Evolutionary conservation across 2,329 filamentous ascomycete species (phyloP).

Genomic region (Cadophora malorum): DNA sequence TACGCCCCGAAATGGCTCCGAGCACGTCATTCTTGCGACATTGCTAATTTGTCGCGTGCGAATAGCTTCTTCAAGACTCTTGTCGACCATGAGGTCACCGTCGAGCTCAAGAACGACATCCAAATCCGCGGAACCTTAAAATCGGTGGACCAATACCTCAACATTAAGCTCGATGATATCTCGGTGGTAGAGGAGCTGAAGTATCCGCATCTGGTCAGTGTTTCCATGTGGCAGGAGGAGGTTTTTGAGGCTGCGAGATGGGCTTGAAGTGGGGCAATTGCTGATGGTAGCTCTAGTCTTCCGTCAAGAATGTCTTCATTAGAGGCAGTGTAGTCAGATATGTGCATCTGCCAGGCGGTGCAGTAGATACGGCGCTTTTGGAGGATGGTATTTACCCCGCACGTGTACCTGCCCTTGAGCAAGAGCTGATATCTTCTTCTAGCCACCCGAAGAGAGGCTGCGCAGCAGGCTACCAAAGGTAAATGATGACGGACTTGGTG

Average conservation of each 20-base stretch:
- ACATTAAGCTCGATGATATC: conserved; percentile 98
- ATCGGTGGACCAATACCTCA: conserved; percentile 97
- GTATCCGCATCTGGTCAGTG: conserved; percentile 85
- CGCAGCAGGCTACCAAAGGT: conserved; percentile 56
- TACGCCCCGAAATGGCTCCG: conserved; percentile 6
- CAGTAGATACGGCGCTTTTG: conserved; percentile 72
- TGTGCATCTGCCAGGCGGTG: conserved; percentile 70
- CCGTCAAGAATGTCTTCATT: conserved; percentile 80
- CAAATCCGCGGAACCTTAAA: conserved; percentile 95
- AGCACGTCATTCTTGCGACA: background rate
- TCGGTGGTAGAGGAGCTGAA: conserved; percentile 90
- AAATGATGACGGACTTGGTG: conserved; percentile 46
- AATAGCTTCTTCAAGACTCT: conserved; percentile 97
- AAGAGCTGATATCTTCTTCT: conserved; percentile 27
- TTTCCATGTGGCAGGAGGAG: background rate
- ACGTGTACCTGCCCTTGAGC: background rate
- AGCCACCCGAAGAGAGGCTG: conserved; percentile 51
- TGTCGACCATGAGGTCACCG: conserved; percentile 95
- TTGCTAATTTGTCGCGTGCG: conserved; percentile 19
- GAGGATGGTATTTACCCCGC: conserved; percentile 63
- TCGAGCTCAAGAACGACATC: conserved; percentile 99
- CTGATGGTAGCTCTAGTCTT: conserved; percentile 55
- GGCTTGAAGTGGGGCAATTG: background rate
- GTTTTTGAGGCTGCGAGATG: no score
- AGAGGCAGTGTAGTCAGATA: conserved; percentile 77